phyloP scores from a whole-genome alignment of 192 early-diverging fungal genomes.

The Backusella sp. region DNA sequence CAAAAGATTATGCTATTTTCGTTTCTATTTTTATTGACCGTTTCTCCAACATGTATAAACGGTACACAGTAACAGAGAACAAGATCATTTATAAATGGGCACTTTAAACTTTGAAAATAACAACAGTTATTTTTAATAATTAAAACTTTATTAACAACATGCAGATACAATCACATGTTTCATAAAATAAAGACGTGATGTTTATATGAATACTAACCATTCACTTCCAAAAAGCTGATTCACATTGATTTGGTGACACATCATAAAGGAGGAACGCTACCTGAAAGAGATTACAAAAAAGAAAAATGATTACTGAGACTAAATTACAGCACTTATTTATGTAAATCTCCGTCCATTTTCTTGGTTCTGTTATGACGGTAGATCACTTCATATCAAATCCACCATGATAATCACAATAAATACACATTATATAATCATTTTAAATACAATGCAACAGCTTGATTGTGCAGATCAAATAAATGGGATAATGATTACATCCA shows the following conservation, averaged over 20 bases:
- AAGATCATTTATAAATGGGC: neutral
- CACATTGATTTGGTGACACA: neutral
- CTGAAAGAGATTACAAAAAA: neutral
- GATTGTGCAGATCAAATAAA: neutral
- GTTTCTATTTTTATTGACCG: too few relatives aligned
- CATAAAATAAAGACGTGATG: neutral
- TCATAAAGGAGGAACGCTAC: neutral
- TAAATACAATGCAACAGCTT: neutral
- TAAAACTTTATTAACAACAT: neutral
- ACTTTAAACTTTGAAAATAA: neutral
- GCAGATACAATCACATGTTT: neutral
- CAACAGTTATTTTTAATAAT: neutral
- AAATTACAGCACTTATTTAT: neutral
- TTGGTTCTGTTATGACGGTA: neutral
- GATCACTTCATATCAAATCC: neutral
- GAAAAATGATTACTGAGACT: neutral
- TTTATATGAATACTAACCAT: neutral
- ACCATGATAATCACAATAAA: neutral
- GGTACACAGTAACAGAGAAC: neutral
- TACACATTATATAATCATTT: neutral
- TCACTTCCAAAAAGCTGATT: neutral
- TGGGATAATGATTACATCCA: neutral
- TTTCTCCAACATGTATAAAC: too few relatives aligned
- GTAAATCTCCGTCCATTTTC: constrained; percentile 1
- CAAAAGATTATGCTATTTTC: too few relatives aligned